Evolutionary conservation across 805 yeast genomes (phyloP).

Genomic region (Yarrowia sp.): DNA sequence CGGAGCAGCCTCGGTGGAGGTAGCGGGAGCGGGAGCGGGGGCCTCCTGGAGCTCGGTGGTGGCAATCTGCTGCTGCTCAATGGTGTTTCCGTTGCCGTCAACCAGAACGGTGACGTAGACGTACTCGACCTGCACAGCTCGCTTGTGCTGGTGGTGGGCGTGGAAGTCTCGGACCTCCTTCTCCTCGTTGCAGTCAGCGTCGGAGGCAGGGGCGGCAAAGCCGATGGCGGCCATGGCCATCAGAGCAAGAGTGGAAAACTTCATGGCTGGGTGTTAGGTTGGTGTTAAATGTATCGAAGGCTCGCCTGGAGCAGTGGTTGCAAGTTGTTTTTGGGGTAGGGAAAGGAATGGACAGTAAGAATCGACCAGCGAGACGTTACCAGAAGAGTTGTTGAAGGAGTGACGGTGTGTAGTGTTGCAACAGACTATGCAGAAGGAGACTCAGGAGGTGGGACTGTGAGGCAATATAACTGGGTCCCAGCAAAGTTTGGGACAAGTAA

Average conservation of each 20-base stretch:
- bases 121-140: conserved; percentile 46
- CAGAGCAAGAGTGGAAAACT: conserved; percentile 29
- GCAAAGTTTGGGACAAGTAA: conserved; percentile 20
- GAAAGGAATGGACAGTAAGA: conserved; percentile 26
- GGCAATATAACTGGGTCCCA: conserved; percentile 22
- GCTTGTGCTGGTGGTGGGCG: conserved; percentile 55
- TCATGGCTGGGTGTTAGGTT: conserved; percentile 19
- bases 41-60: conserved; percentile 30
- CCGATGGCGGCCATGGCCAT: conserved; percentile 43
- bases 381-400: conserved; percentile 25
- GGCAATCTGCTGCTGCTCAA: conserved; percentile 39
- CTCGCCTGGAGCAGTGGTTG: conserved; percentile 26
- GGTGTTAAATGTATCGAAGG: conserved; percentile 5
- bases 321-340: neutral
- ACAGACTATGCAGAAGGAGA: conserved; percentile 18
- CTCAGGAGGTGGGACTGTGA: conserved; percentile 20
- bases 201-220: conserved; percentile 40
- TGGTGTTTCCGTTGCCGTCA: conserved; percentile 42
- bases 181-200: conserved; percentile 26
- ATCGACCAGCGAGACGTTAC: conserved; percentile 27
- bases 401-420: conserved; percentile 24
- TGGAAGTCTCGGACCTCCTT: conserved; percentile 31
- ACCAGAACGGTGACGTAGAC: conserved; percentile 48
- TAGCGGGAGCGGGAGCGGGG: conserved; percentile 36
- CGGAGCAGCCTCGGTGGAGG: conserved; percentile 32